These are phyloP conservation scores for Metarhizium sp. DNA, from an alignment of 2,329 filamentous ascomycete species.

Conservation along the genomic window DNA sequence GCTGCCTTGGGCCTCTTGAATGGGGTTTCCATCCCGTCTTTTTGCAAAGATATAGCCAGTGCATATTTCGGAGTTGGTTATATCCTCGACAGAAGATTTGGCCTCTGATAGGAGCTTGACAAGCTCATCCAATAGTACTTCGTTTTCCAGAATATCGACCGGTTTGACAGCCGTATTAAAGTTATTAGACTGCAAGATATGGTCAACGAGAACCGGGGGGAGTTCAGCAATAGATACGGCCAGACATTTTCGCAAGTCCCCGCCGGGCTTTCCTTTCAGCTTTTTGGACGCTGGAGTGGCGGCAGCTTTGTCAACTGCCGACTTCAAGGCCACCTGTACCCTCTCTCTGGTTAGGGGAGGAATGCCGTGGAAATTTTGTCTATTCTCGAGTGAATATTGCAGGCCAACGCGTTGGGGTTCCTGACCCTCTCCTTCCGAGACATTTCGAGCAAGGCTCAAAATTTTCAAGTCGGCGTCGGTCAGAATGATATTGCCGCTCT, in stretches of 20 bases:
- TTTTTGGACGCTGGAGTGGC: conserved; percentile 44
- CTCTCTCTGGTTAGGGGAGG: conserved; percentile 67
- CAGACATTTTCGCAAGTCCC: conserved; percentile 69
- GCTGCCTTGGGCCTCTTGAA: neutral
- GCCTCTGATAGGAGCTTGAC: conserved; percentile 62
- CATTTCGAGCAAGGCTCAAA: conserved; percentile 68
- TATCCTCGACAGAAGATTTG: conserved; percentile 51
- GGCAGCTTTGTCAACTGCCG: conserved; percentile 50
- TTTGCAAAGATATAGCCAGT: conserved; percentile 87
- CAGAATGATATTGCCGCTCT: conserved; percentile 84
- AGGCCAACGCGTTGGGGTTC: conserved; percentile 71
- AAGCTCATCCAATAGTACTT: conserved; percentile 54
- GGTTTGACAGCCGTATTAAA: conserved; percentile 63
- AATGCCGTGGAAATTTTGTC: conserved; percentile 73
- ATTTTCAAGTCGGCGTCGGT: conserved; percentile 81
- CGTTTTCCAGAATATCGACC: conserved; percentile 59
- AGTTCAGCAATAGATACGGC: conserved; percentile 81
- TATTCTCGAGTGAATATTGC: conserved; percentile 68
- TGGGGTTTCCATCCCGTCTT: conserved; percentile 25
- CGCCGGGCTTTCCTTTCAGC: conserved; percentile 62
- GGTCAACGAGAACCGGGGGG: conserved; percentile 79
- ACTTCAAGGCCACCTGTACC: conserved; percentile 58
- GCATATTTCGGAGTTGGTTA: conserved; percentile 55
- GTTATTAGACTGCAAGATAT: conserved; percentile 60
- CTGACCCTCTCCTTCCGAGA: conserved; percentile 72